Evolutionary conservation across 345 rosid genomes (phyloP), one percentile per base, ranked within the genome.

Genomic region (Brassica nigra): DNA sequence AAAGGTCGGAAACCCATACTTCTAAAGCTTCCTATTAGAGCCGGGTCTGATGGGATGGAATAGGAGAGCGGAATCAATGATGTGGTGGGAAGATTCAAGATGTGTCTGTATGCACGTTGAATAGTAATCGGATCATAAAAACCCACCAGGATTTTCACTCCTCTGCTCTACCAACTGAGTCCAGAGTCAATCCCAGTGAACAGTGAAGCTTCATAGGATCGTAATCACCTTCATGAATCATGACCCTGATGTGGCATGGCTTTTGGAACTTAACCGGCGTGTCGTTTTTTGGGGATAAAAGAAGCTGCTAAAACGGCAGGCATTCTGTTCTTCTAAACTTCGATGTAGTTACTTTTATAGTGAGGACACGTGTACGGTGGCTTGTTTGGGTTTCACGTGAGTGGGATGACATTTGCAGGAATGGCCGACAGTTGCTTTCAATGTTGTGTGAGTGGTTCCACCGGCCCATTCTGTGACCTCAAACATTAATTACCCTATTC

Each of bases 391-490:
- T 1, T 36, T 71, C 82, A 79, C 78, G 68, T 55, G 82, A 67
- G 63, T 79, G 55, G 49, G 55, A 61, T 58, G 73, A 66, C 78
- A 73, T 42, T 31, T 66, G 74, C 34, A 30, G 49, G 16, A 44
- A 72, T 66, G 23, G 62, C 73, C 76, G 77, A 72, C 77, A 78
- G 31, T 52, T 4, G 52, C 34, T 66, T 70, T 78, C 10, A 66
- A 63, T 29, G 68, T 57, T 14, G 28, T 28, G 59, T 71, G 76
- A 66, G 31, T 71, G 58, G 62, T 72, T 57, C 69, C 57, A 44
- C 49, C 68, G 52, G 77, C 63, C 68, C 73, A 66, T 66, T 67
- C 55, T 73, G 82, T 72, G 82, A 73, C 73, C 47, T 39, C 77
- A 58, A 79, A 67, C 78, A 79, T 73, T 73, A 73, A 73, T 62